Percentiles rank a stretch among this genome's conserved stretches.
These are phyloP conservation scores for Teratosphaeria pseudoeucalypti DNA, from an alignment of 2,329 filamentous ascomycete species.

Conservation along the genomic window DNA sequence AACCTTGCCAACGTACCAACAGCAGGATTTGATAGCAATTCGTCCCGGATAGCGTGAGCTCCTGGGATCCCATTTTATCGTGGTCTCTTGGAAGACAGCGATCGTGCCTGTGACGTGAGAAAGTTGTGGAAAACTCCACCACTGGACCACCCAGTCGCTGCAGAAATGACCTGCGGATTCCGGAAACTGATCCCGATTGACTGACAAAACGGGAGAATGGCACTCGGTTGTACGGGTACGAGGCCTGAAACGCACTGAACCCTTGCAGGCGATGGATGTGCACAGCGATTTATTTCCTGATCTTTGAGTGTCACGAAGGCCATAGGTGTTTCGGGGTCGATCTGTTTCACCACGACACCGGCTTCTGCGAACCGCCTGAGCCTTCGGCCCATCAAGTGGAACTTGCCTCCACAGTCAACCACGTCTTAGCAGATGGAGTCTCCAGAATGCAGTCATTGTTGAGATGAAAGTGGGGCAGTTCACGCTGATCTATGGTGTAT, in stretches of 20 bases:
- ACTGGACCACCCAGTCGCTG: neutral
- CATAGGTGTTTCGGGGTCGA: neutral
- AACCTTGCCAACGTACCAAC: too few relatives aligned
- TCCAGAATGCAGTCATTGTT: neutral
- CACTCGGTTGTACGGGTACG: neutral
- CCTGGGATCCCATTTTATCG: neutral
- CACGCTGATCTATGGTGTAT: neutral
- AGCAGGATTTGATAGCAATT: too few relatives aligned
- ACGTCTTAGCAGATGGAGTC: neutral
- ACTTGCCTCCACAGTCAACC: neutral
- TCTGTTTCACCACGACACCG: neutral
- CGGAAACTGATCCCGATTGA: neutral
- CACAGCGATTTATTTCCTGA: neutral
- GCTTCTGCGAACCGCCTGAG: neutral
- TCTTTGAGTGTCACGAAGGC: neutral
- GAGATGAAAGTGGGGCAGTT: neutral
- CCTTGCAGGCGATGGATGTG: neutral
- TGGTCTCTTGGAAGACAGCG: neutral
- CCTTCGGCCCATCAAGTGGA: neutral
- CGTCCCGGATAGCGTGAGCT: too few relatives aligned
- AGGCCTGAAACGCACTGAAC: neutral
- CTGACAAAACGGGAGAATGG: neutral
- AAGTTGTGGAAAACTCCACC: neutral
- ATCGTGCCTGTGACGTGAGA: neutral
- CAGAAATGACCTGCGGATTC: neutral